Percentiles rank a stretch among this genome's conserved stretches.
Conservation (phyloP, 2,329 filamentous ascomycete genomes). For the Capronia epimyces region DNA sequence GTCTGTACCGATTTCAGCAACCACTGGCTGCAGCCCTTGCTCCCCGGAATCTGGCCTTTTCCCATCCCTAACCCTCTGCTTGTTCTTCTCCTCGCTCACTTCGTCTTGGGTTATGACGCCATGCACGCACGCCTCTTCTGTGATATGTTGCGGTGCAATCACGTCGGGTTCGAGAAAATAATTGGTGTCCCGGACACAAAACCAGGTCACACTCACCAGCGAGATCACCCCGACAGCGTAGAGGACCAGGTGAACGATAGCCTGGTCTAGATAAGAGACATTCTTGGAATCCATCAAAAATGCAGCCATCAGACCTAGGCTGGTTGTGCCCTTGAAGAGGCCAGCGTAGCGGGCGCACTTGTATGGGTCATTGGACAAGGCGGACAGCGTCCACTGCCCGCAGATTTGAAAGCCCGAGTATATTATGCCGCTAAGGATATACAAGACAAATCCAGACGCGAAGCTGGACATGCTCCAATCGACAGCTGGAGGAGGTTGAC, state of each 20-base stretch:
- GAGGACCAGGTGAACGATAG: conserved; percentile 24
- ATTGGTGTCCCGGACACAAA: conserved; percentile 25
- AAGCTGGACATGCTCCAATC: conserved; percentile 23
- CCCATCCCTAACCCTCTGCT: too few species aligned
- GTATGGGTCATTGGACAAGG: conserved; percentile 24
- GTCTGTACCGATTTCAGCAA: too few species aligned
- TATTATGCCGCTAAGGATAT: conserved; percentile 18
- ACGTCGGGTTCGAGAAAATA: conserved; percentile 28
- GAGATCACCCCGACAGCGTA: conserved; percentile 21
- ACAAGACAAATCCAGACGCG: conserved; percentile 18
- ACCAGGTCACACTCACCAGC: conserved; percentile 18
- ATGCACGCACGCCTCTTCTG: too few species aligned
- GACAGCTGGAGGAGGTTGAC: conserved; percentile 2
- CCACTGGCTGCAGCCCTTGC: too few species aligned
- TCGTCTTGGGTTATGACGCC: too few species aligned
- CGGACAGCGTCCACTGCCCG: conserved; percentile 20
- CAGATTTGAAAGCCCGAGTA: conserved; percentile 22
- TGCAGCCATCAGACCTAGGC: conserved; percentile 26
- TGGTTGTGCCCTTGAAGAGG: conserved; percentile 22
- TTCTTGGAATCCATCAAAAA: conserved; percentile 26
- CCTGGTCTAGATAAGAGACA: conserved; percentile 22
- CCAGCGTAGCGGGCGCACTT: conserved; percentile 20
- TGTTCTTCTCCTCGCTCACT: too few species aligned
- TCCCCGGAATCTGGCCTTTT: too few species aligned
- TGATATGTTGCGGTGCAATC: conserved; percentile 28